Percentiles rank a stretch among this genome's conserved stretches.
Evolutionary conservation across 1,284 basidiomycete genomes (phyloP).

Genomic region (Cutaneotrichosporon spelunceum): DNA sequence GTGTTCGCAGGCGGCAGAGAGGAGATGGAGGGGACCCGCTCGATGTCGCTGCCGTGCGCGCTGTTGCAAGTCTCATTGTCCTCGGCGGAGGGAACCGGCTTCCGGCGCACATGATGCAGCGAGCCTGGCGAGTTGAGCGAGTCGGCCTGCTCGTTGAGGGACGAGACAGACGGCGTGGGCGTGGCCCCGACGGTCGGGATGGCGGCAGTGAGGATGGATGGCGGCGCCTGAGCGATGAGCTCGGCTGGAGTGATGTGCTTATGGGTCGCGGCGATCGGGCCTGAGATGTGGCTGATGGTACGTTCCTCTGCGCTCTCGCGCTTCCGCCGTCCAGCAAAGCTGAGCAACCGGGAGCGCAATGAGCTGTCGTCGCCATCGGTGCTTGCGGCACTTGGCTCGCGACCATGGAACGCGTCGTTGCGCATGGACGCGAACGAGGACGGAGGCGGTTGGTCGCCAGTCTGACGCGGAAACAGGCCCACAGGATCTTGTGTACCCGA

Average conservation of each 20-base stretch:
- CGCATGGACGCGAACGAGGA: conserved; percentile 5
- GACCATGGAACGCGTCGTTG: neutral
- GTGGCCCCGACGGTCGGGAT: neutral
- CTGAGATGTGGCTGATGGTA: conserved; percentile 20
- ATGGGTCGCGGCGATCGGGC: conserved; percentile 16
- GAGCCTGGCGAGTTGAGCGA: conserved; percentile 14
- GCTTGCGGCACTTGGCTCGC: neutral
- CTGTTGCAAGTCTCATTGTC: neutral
- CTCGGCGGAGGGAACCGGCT: conserved; percentile 26
- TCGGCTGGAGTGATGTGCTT: conserved; percentile 17
- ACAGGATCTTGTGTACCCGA: neutral
- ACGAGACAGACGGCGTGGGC: neutral
- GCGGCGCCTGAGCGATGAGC: conserved; percentile 5
- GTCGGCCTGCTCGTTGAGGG: neutral
- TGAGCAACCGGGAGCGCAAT: conserved; percentile 16
- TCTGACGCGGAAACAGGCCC: neutral
- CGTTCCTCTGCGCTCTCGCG: conserved; percentile 13
- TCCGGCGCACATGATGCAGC: conserved; percentile 22
- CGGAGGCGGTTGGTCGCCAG: neutral
- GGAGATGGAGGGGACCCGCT: neutral
- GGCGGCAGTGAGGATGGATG: conserved; percentile 1
- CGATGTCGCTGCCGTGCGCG: conserved; percentile 2
- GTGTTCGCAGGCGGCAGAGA: neutral
- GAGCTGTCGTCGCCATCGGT: neutral
- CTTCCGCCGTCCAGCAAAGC: conserved; percentile 13